Percentiles rank a stretch among this genome's conserved stretches.
These are phyloP conservation scores for Sporodiniella umbellata DNA, from an alignment of 371 early-diverging fungal genomes.

Conservation along the genomic window DNA sequence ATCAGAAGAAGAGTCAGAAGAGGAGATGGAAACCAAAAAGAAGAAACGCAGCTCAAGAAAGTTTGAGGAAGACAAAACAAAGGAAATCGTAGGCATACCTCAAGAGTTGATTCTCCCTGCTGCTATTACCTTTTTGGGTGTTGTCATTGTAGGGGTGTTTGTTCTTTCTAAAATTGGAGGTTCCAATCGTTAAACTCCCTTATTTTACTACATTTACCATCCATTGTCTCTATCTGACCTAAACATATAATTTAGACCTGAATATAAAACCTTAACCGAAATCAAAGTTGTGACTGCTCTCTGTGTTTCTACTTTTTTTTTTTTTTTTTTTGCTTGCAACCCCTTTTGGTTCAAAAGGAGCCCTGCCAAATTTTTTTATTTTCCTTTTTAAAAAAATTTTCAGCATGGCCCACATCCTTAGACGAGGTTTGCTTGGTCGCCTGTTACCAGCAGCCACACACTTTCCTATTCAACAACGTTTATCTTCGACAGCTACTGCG, in stretches of 20 bases:
- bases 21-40: constrained; percentile 10
- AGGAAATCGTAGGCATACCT: constrained; percentile 32
- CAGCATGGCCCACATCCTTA: not conserved
- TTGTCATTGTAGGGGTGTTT: constrained; percentile 60
- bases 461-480: not conserved
- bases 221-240: too few species aligned
- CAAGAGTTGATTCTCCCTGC: constrained; percentile 59
- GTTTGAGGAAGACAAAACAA: constrained; percentile 12
- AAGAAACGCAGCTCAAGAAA: too few species aligned
- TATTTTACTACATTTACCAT: too few species aligned
- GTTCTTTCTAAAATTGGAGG: constrained; percentile 35
- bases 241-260: too few species aligned
- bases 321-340: too few species aligned
- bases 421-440: not conserved
- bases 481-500: not conserved
- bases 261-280: too few species aligned
- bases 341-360: not conserved
- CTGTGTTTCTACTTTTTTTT: too few species aligned
- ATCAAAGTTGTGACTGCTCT: too few species aligned
- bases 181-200: too few species aligned
- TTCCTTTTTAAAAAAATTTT: not conserved
- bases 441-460: not conserved
- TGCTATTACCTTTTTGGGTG: constrained; percentile 56
- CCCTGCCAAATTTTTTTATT: not conserved
- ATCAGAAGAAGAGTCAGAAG: constrained; percentile 1